phyloP scores from a whole-genome alignment of 192 early-diverging fungal genomes.

The Coemansia sp. region DNA sequence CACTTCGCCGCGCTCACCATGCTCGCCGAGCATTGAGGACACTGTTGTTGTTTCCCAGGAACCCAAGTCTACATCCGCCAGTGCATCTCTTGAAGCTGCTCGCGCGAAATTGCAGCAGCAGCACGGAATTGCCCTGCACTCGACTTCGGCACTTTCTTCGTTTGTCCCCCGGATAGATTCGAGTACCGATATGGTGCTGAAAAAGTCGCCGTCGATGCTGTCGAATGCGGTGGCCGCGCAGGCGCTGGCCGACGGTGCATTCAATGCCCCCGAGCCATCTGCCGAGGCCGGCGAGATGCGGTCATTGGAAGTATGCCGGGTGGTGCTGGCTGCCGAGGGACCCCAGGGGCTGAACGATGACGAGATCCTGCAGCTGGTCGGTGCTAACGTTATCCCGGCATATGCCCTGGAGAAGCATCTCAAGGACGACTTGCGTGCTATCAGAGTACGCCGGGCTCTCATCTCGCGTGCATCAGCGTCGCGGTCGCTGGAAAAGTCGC shows the following conservation, averaged over 20 bases:
- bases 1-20: not conserved
- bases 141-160: conserved; percentile 39
- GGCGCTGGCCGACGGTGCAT: conserved; percentile 1
- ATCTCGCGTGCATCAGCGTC: conserved; percentile 65
- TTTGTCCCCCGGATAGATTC: conserved; percentile 41
- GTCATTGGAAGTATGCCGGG: conserved; percentile 41
- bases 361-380: conserved; percentile 70
- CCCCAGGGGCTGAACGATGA: conserved; percentile 61
- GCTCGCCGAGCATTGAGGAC: conserved; percentile 17
- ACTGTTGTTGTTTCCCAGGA: conserved; percentile 9
- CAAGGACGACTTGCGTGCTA: conserved; percentile 75
- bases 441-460: conserved; percentile 73
- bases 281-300: conserved; percentile 14
- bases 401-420: conserved; percentile 89
- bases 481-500: conserved; percentile 61
- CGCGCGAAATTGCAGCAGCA: conserved; percentile 23
- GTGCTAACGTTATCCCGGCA: conserved; percentile 66
- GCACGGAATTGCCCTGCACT: conserved; percentile 39
- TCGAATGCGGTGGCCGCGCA: conserved; percentile 9
- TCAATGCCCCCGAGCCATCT: not conserved
- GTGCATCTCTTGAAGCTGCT: conserved; percentile 23
- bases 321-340: conserved; percentile 29
- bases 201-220: conserved; percentile 33
- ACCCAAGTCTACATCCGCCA: conserved; percentile 2
- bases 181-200: conserved; percentile 39